Evolutionary conservation across 2,329 filamentous ascomycete genomes (phyloP), one percentile per base, ranked within the genome.

Genomic region (Cephalotrichum gorgonifer): DNA sequence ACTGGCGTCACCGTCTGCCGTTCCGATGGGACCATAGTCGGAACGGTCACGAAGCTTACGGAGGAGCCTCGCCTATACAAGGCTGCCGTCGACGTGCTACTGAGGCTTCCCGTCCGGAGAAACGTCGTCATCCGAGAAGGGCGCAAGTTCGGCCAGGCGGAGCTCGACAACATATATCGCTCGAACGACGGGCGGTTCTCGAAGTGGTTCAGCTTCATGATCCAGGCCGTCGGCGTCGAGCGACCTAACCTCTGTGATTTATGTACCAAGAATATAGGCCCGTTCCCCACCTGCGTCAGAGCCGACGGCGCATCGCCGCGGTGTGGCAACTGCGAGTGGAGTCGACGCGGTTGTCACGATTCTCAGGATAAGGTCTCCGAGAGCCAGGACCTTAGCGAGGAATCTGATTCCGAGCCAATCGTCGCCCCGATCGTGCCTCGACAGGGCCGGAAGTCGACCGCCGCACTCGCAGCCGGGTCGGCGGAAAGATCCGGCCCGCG

Each of bases 291-390:
- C 5, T 76, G 73, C 55, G 63, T 75, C 44, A 63, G 70, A 23
- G 58, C 72, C 14, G 66, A 65, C 5, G 66, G 63, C 4, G 56
- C 69, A 4, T 73, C 74, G 47, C 65, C 66, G 3, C 68, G 70
- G 26, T 76, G 73, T 50, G 73, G 70, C 27, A 76, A 75, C 53
- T 76, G 73, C 53, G 70, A 74, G 54, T 76, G 72, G 72, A 70
- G 69, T 52, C 64, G 63, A 2, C 62, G 64, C 47, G 60, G 61
- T 17, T 70, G 67, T 27, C 33, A 41, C 63, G 60, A 57, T 12
- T 60, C 59, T 1, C 58, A 58, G n/a, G 25, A 35, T 14, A 30
- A 44, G 26, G 22, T 20, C 41, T 15, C 25, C 12, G 42, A 44
- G 41, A 31, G 7, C n/a, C 35, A 20, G 35, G 7, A 17, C n/a